Conservation (phyloP, 495 filamentous ascomycete species). For the Parmelia sp. region DNA sequence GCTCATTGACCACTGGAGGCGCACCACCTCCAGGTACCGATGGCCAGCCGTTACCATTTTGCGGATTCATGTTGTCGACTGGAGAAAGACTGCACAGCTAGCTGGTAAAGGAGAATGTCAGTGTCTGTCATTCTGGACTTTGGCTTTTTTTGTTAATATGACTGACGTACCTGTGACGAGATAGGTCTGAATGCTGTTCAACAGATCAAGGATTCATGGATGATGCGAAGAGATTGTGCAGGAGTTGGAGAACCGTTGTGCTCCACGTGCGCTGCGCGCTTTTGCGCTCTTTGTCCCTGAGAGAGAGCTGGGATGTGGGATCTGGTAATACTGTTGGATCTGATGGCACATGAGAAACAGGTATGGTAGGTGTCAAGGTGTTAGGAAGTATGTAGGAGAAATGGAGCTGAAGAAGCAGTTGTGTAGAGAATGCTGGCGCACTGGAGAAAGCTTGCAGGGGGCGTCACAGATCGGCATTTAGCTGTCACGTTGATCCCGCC, state of each 20-base stretch:
- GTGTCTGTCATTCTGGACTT: not conserved
- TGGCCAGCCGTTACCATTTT: conserved; percentile 27
- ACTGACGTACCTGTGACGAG: not conserved
- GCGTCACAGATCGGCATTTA: conserved; percentile 4
- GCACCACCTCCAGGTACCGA: conserved; percentile 20
- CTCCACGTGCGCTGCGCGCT: conserved; percentile 6
- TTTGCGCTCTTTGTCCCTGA: not conserved
- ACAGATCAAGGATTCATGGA: not conserved
- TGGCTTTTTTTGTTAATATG: not conserved
- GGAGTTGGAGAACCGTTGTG: not conserved
- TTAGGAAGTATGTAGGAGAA: not conserved
- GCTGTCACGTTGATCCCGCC: conserved; percentile 8
- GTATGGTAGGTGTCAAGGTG: not conserved
- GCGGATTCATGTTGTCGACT: conserved; percentile 25
- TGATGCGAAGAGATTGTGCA: not conserved
- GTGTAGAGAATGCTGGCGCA: not conserved
- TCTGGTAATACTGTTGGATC: not conserved
- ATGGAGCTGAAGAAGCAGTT: not conserved
- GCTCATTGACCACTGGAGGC: conserved; percentile 20
- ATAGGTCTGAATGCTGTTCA: not conserved
- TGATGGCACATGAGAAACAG: not conserved
- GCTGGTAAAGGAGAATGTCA: not conserved
- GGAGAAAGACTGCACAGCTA: conserved; percentile 1
- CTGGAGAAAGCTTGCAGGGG: conserved; percentile 9
- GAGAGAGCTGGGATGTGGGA: not conserved